These are phyloP conservation scores for Chlamydomonas eustigma DNA, from an alignment of 139 green algal species.

Conservation along the genomic window DNA sequence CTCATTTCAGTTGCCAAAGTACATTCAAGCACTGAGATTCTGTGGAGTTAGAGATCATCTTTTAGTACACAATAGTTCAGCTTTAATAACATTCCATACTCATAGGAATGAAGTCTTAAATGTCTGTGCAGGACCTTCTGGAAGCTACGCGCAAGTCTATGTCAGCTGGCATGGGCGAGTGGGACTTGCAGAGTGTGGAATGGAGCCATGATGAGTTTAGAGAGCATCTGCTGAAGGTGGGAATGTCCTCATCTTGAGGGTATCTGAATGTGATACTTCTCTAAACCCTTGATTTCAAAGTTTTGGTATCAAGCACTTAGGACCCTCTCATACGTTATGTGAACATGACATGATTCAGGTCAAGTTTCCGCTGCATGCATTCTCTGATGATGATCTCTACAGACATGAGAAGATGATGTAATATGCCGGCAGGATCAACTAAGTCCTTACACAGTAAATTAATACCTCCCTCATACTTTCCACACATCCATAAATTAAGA, in stretches of 20 bases:
- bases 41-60: neutral
- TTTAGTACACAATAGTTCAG: neutral
- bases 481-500: neutral
- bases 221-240: conserved; percentile 10
- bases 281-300: neutral
- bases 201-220: conserved; percentile 17
- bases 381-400: too few relatives aligned
- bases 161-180: conserved; percentile 34
- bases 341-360: too few relatives aligned
- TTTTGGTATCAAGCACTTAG: too few relatives aligned
- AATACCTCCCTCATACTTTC: neutral
- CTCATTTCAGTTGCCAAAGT: neutral
- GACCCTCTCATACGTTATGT: too few relatives aligned
- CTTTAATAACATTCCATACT: neutral
- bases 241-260: neutral
- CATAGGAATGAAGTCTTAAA: neutral
- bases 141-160: conserved; percentile 25
- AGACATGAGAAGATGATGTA: neutral
- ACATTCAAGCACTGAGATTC: neutral
- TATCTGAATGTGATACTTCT: neutral
- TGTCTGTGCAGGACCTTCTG: conserved; percentile 17
- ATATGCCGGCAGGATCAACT: neutral
- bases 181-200: conserved; percentile 26
- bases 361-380: too few relatives aligned
- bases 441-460: neutral